Conservation (phyloP, 805 yeast genomes). For the Sugiyamaella americana region DNA sequence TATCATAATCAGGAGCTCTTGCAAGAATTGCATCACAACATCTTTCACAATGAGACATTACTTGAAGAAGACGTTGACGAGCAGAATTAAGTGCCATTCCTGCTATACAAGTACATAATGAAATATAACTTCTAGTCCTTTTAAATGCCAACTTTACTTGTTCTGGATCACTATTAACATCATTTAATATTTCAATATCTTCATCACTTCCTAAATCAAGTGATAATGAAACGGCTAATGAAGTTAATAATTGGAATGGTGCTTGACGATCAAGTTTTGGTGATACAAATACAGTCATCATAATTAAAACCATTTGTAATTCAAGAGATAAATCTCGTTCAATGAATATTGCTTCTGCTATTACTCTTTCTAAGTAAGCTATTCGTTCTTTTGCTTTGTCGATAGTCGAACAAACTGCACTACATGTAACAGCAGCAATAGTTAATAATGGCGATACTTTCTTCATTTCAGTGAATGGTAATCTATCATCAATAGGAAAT, state of each 20-base stretch:
- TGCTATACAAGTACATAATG: conserved; percentile 14
- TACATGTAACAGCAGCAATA: conserved; percentile 10
- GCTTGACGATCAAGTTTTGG: conserved; percentile 16
- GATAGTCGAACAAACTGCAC: conserved; percentile 6
- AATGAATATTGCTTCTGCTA: conserved; percentile 10
- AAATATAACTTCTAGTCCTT: conserved; percentile 8
- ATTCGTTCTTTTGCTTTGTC: conserved; percentile 12
- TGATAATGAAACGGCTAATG: conserved; percentile 12
- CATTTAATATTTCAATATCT: conserved; percentile 8
- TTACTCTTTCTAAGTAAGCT: conserved; percentile 13
- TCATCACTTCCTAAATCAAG: conserved; percentile 15
- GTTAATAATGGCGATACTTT: conserved; percentile 10
- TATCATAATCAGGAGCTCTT: conserved; percentile 4
- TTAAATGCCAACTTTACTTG: conserved; percentile 3
- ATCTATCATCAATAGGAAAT: conserved; percentile 1
- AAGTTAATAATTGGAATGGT: conserved; percentile 19
- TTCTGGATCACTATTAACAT: conserved; percentile 2
- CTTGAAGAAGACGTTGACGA: conserved; percentile 9
- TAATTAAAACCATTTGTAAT: conserved; percentile 5
- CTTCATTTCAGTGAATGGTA: conserved; percentile 1
- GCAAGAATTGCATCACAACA: conserved; percentile 6
- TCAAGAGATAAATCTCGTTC: conserved; percentile 5
- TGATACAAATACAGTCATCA: conserved; percentile 8
- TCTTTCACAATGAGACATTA: conserved; percentile 9
- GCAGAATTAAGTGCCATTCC: conserved; percentile 18